A percentile compares a stretch with the other conserved stretches of the same genome.
Conservation (phyloP, 768 basidiomycete genomes). For the Auriculariales sp. region DNA sequence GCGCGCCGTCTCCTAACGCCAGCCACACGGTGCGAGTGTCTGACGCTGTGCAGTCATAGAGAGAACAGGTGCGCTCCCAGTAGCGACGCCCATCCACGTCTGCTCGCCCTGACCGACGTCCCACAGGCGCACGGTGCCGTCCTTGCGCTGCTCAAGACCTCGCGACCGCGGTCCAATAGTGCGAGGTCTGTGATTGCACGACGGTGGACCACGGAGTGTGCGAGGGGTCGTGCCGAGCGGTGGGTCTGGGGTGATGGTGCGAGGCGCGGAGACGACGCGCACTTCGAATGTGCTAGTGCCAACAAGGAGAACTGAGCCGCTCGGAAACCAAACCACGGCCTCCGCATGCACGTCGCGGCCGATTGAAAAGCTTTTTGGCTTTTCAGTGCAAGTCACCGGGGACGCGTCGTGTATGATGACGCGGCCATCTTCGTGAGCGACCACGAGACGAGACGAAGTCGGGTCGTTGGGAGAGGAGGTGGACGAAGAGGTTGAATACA, state of each 20-base stretch:
- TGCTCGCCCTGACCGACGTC: conserved; percentile 43
- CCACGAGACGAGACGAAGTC: too few species aligned
- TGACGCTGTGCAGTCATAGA: conserved; percentile 30
- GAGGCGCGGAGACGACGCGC: conserved; percentile 41
- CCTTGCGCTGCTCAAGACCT: conserved; percentile 50
- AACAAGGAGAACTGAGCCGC: conserved; percentile 55
- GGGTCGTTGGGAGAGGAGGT: too few species aligned
- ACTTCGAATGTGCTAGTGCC: conserved; percentile 54
- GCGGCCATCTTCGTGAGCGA: too few species aligned
- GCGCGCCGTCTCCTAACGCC: conserved; percentile 39
- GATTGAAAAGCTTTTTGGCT: too few species aligned
- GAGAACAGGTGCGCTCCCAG: conserved; percentile 25
- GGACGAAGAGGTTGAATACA: too few species aligned
- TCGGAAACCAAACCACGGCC: conserved; percentile 67
- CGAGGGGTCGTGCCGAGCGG: conserved; percentile 33
- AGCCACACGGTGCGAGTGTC: conserved; percentile 13
- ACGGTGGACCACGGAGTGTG: conserved; percentile 49
- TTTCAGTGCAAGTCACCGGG: too few species aligned
- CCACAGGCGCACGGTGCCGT: conserved; percentile 60
- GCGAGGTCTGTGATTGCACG: conserved; percentile 46
- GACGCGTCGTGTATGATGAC: too few species aligned
- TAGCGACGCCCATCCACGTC: conserved; percentile 28
- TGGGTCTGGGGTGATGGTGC: conserved; percentile 13
- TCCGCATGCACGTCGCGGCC: conserved; percentile 36
- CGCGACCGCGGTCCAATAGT: conserved; percentile 52